phyloP scores from a whole-genome alignment of 495 filamentous ascomycete species.

The Lophiostoma macrostomum region DNA sequence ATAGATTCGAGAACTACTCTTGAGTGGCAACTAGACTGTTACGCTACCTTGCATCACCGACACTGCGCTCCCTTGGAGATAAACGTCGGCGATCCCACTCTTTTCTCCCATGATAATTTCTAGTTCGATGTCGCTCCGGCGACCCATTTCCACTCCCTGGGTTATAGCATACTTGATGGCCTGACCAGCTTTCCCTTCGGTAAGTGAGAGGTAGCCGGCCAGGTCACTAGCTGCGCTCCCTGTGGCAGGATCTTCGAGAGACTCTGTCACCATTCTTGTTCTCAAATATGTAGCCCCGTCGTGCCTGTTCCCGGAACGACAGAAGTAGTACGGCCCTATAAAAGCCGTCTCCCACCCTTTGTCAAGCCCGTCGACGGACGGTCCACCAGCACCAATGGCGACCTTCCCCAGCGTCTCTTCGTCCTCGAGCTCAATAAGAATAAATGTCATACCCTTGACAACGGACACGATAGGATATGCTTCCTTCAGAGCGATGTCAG shows the following conservation, averaged over 20 bases:
- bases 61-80: slow-evolving; percentile 38
- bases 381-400: slow-evolving; percentile 19
- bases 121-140: slow-evolving; percentile 58
- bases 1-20: not conserved
- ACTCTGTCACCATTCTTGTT: slow-evolving; percentile 55
- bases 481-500: slow-evolving; percentile 37
- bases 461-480: slow-evolving; percentile 56
- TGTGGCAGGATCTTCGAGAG: slow-evolving; percentile 66
- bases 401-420: slow-evolving; percentile 47
- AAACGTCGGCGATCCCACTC: slow-evolving; percentile 32
- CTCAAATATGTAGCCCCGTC: slow-evolving; percentile 37
- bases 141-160: slow-evolving; percentile 79
- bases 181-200: slow-evolving; percentile 36
- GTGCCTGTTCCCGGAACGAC: slow-evolving; percentile 39
- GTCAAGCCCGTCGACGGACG: slow-evolving; percentile 41
- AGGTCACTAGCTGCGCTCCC: slow-evolving; percentile 62
- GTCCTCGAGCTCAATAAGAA: slow-evolving; percentile 52
- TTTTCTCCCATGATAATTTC: slow-evolving; percentile 41
- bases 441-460: slow-evolving; percentile 67
- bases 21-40: too few species aligned
- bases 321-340: slow-evolving; percentile 55
- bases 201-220: slow-evolving; percentile 55
- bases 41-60: slow-evolving; percentile 40
- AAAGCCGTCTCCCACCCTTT: slow-evolving; percentile 57
- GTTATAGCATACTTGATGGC: slow-evolving; percentile 51